These are phyloP conservation scores for Clarireedia sp. DNA, from an alignment of 2,329 filamentous ascomycete species.

Conservation along the genomic window DNA sequence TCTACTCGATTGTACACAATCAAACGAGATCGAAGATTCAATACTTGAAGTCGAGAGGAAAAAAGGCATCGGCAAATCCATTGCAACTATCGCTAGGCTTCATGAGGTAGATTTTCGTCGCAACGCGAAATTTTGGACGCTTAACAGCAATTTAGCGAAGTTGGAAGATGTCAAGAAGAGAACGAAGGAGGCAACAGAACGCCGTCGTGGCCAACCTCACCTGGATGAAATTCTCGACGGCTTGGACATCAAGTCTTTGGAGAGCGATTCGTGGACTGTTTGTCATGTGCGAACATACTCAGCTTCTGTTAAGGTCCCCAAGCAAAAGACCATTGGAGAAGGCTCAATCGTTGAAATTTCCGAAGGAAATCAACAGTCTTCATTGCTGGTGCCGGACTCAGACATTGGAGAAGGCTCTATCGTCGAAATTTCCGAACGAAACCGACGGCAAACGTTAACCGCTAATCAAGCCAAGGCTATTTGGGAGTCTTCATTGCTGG, in stretches of 20 bases:
- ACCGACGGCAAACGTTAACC: conserved; percentile 6
- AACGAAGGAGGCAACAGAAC: not conserved
- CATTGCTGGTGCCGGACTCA: too few species aligned
- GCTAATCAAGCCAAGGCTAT: too few species aligned
- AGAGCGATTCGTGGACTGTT: not conserved
- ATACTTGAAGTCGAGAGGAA: not conserved
- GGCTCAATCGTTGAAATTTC: conserved; percentile 8
- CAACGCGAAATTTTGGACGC: not conserved
- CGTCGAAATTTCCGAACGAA: conserved; percentile 12
- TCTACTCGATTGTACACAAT: not conserved
- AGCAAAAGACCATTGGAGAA: not conserved
- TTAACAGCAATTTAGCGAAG: not conserved
- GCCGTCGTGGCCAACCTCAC: too few species aligned
- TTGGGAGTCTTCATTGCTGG: too few species aligned
- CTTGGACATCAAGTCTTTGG: not conserved
- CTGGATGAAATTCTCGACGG: too few species aligned
- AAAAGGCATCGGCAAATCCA: not conserved
- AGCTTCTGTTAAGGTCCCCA: not conserved
- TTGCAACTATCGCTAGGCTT: not conserved
- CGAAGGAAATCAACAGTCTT: too few species aligned
- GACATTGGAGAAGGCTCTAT: not conserved
- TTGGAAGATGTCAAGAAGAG: not conserved
- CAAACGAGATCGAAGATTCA: conserved; percentile 1
- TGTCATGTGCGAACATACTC: not conserved
- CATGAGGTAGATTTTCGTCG: conserved; percentile 1